phyloP scores from a whole-genome alignment of 129 eudicot genomes.

The carrot (Daucus carota) region DNA sequence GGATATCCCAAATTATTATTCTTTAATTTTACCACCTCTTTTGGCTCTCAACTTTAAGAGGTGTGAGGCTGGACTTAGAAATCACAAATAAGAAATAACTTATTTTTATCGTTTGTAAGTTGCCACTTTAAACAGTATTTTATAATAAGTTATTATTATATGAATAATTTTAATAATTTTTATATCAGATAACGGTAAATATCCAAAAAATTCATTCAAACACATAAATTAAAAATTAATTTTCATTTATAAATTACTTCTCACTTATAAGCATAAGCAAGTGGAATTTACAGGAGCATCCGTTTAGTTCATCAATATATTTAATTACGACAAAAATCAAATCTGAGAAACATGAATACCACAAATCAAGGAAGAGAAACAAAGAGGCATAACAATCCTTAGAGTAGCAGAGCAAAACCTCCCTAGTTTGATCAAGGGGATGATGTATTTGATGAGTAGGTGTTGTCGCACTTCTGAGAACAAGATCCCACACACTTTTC shows the following conservation, averaged over 20 bases:
- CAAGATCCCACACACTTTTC: slow-evolving; percentile 82
- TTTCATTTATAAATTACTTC: too few relatives aligned
- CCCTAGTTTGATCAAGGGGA: neutral
- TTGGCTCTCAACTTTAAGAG: neutral
- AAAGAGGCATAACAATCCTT: neutral
- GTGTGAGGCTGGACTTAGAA: too few relatives aligned
- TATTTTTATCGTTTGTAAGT: too few relatives aligned
- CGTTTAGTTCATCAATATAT: neutral
- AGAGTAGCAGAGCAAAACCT: neutral
- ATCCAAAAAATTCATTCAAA: too few relatives aligned
- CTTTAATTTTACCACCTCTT: neutral
- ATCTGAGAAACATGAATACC: neutral
- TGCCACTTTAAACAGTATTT: too few relatives aligned
- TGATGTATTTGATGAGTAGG: slow-evolving; percentile 23
- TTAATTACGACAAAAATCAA: neutral
- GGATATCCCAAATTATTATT: neutral
- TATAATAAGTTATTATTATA: too few relatives aligned
- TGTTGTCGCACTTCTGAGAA: slow-evolving; percentile 50
- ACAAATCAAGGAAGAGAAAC: neutral
- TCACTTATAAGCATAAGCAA: too few relatives aligned
- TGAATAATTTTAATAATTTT: too few relatives aligned
- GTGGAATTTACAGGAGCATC: neutral
- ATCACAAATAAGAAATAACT: too few relatives aligned
- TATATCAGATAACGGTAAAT: too few relatives aligned
- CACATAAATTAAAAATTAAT: too few relatives aligned